Base-by-base conservation (phyloP, 1,284 basidiomycete genomes). In the Lentinula novae-zelandiae region DNA sequence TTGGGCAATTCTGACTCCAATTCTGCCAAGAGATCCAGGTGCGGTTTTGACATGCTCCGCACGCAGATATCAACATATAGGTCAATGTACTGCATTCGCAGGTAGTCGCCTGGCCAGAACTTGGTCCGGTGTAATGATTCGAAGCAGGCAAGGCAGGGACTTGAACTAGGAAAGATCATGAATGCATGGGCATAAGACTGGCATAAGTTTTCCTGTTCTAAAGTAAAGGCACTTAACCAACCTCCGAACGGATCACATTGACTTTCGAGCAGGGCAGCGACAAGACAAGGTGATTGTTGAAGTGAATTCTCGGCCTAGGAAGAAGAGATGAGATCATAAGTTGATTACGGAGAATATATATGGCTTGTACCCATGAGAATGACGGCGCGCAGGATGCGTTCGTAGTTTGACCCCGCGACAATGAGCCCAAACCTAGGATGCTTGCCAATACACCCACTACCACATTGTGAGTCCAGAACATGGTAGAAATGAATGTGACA, bases 281-380 rank as follows among this genome's bases (percentile, higher is more conserved):
- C 74, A 12, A 77, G 61, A 63, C 80, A 82, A n/a, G 80, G 80
- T 17, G 72, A 77, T 65, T 81, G 80, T 39, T 66, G 62, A 27
- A 63, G 65, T 20, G 68, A 68, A 67, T 80, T 79, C 40, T 76
- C 67, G 12, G 78, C 66, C 79, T 81, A 22, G 42, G 27, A 27
- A 27, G 27, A 27, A 33, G 20, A 22, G 36, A 22, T 33, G 2
- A 31, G 22, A 7, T 54, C 22, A 22, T 22, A 27, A 4, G 3
- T 20, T 40, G 42, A 17, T 22, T 20, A n/a, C 15, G 22, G 13
- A 39, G 31, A 8, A 38, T 12, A 36, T 13, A 40, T 39, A 34
- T 60, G 17, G 31, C 65, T 66, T 56, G 27, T 52, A 75, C 76
- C 76, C 77, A 78, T 52, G 67, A 55, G 64, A 72, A 77, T 15